A percentile compares a stretch with the other conserved stretches of the same genome.
phyloP scores from a whole-genome alignment of 495 filamentous ascomycete genomes.

The Trichoderma orchidacearum region DNA sequence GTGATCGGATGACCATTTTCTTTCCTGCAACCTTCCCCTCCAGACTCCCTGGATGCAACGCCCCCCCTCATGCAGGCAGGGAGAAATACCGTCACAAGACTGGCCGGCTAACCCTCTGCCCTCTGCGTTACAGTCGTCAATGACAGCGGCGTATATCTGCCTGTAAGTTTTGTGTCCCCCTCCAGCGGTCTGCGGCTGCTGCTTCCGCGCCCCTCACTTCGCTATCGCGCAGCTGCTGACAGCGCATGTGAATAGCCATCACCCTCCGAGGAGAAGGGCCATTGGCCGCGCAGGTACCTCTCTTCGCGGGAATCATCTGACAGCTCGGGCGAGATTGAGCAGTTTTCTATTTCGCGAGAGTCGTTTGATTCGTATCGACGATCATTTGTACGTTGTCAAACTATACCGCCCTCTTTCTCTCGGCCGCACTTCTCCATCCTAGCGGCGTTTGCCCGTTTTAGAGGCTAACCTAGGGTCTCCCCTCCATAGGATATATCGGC shows the following conservation, averaged over 20 bases:
- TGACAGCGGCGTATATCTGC: slow-evolving; percentile 91
- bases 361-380: slow-evolving; percentile 96
- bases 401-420: neutral
- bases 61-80: neutral
- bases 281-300: slow-evolving; percentile 68
- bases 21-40: neutral
- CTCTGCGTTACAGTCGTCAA: slow-evolving; percentile 60
- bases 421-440: neutral
- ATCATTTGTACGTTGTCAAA: slow-evolving; percentile 62
- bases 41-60: neutral
- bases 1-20: slow-evolving; percentile 9
- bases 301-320: slow-evolving; percentile 55
- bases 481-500: slow-evolving; percentile 73
- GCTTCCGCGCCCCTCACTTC: neutral
- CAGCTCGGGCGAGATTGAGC: slow-evolving; percentile 69
- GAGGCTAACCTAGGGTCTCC: slow-evolving; percentile 4
- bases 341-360: slow-evolving; percentile 92
- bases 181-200: neutral
- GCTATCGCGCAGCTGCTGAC: slow-evolving; percentile 5
- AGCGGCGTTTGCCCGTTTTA: neutral
- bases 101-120: slow-evolving; percentile 8
- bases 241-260: slow-evolving; percentile 49
- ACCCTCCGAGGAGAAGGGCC: slow-evolving; percentile 69
- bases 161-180: slow-evolving; percentile 41
- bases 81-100: neutral